A percentile compares a stretch with the other conserved stretches of the same genome.
Evolutionary conservation across 106 monocot genomes (phyloP).

Genomic region (Allium fistulosum): DNA sequence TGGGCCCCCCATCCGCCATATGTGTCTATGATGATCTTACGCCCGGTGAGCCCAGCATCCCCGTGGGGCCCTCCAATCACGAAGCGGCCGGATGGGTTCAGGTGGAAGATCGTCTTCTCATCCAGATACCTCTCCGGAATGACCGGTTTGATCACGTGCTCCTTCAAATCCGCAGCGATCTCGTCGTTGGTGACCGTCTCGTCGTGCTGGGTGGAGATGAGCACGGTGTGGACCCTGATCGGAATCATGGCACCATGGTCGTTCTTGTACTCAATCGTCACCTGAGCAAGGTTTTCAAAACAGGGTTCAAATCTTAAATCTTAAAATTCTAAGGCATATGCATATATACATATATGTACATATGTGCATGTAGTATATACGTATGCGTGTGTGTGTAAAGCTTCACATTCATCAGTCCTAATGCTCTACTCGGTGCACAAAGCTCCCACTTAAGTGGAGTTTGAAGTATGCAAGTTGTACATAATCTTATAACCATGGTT

Average conservation of each 20-base stretch:
- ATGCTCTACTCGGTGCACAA: too few relatives aligned
- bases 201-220: slow-evolving; percentile 48
- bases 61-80: slow-evolving; percentile 28
- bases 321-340: too few relatives aligned
- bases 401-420: too few relatives aligned
- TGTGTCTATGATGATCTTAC: slow-evolving; percentile 29
- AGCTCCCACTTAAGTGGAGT: too few relatives aligned
- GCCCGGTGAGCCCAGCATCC: slow-evolving; percentile 27
- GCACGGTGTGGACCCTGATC: slow-evolving; percentile 33
- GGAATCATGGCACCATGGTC: slow-evolving; percentile 35
- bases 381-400: too few relatives aligned
- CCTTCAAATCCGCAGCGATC: slow-evolving; percentile 38
- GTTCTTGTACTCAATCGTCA: slow-evolving; percentile 30
- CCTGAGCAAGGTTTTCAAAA: not conserved
- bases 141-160: slow-evolving; percentile 39
- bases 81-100: slow-evolving; percentile 27
- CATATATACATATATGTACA: too few relatives aligned
- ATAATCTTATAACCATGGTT: too few relatives aligned
- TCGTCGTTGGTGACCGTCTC: slow-evolving; percentile 43
- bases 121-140: slow-evolving; percentile 20
- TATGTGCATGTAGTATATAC: too few relatives aligned
- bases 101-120: slow-evolving; percentile 31
- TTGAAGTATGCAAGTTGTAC: too few relatives aligned
- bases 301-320: too few relatives aligned
- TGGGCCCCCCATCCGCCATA: slow-evolving; percentile 41